Evolutionary conservation across 23 red algal species (phyloP).

Genomic region (Gracilaria vermiculophylla): DNA sequence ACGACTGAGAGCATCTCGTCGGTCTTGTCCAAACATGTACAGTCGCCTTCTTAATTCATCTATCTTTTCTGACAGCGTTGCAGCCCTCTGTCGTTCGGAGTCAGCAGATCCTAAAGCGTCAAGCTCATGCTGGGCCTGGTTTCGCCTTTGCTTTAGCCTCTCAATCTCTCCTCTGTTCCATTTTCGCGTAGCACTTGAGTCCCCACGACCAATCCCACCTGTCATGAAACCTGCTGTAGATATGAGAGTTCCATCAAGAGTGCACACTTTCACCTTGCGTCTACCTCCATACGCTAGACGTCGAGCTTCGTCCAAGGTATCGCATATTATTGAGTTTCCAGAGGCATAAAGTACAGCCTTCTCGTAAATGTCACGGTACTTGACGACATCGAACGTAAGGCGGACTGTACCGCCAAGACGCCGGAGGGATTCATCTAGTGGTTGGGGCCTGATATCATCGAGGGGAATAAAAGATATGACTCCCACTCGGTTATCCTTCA

Average conservation of each 20-base stretch:
- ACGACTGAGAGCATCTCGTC: background rate
- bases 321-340: slow-evolving; percentile 82
- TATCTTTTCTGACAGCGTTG: slow-evolving; percentile 53
- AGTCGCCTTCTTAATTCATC: slow-evolving; percentile 30
- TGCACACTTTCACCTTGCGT: slow-evolving; percentile 74
- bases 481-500: slow-evolving; percentile 93
- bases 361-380: slow-evolving; percentile 59
- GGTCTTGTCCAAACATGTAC: slow-evolving; percentile 31
- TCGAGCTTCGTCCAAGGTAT: slow-evolving; percentile 95
- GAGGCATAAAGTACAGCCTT: slow-evolving; percentile 90
- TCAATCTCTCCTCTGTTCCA: slow-evolving; percentile 83
- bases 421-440: slow-evolving; percentile 84
- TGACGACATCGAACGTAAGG: slow-evolving; percentile 86
- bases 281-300: slow-evolving; percentile 63
- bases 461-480: slow-evolving; percentile 91
- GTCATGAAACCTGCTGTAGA: slow-evolving; percentile 97
- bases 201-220: slow-evolving; percentile 63
- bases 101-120: slow-evolving; percentile 47
- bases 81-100: slow-evolving; percentile 25
- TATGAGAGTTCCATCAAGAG: slow-evolving; percentile 92
- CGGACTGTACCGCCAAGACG: slow-evolving; percentile 83
- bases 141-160: slow-evolving; percentile 49
- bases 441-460: slow-evolving; percentile 68
- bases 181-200: slow-evolving; percentile 41
- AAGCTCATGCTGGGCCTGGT: slow-evolving; percentile 56